phyloP scores from a whole-genome alignment of 2,329 filamentous ascomycete species.

The Sporothrix phasma region DNA sequence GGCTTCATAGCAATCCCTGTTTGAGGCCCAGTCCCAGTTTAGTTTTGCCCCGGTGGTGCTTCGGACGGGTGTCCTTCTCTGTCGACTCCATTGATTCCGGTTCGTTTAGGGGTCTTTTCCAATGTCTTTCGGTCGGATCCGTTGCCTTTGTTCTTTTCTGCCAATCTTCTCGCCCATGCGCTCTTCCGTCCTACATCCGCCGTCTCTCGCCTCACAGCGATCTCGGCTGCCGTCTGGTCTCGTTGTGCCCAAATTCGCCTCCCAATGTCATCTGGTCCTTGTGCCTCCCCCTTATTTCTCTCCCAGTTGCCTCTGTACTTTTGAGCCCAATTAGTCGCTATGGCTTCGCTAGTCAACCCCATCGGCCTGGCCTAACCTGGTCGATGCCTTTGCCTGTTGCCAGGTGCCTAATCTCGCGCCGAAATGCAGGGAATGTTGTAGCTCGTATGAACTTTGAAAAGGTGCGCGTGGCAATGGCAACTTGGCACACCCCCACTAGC shows the following conservation, averaged over 20 bases:
- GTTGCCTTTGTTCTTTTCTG: neutral
- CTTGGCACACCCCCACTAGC: neutral
- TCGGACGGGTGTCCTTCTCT: neutral
- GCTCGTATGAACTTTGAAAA: no score
- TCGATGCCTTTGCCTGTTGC: neutral
- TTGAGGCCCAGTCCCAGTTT: no score
- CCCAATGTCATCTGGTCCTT: neutral
- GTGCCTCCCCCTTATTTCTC: neutral
- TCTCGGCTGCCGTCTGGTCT: neutral
- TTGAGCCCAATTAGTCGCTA: neutral
- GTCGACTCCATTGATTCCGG: neutral
- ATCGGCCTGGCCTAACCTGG: neutral
- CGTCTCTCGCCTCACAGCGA: neutral
- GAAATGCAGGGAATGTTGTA: neutral
- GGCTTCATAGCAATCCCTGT: neutral
- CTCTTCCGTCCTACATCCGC: neutral
- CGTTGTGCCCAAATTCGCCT: neutral
- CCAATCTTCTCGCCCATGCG: neutral
- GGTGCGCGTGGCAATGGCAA: neutral
- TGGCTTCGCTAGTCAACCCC: conserved; percentile 1
- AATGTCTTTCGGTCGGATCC: neutral
- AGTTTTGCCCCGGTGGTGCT: neutral
- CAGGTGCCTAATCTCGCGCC: neutral
- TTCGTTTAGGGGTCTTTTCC: neutral
- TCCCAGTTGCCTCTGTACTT: neutral